Evolutionary conservation across 805 yeast species (phyloP).

Genomic region (Citeromyces matritensis): DNA sequence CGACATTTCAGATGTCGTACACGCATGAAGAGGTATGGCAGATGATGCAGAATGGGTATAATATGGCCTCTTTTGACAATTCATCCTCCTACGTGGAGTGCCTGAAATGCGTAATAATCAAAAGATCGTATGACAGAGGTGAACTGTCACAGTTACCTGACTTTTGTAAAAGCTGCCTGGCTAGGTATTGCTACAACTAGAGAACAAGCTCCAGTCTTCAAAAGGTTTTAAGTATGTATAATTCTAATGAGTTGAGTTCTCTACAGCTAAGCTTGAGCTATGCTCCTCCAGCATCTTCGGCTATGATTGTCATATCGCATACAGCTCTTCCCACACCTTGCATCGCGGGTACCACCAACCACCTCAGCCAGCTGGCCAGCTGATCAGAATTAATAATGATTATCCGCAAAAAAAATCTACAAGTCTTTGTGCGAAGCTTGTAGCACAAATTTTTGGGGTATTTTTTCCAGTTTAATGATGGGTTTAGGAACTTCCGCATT

Average conservation of each 20-base stretch:
- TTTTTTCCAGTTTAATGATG: constrained; percentile 8
- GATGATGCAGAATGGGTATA: constrained; percentile 37
- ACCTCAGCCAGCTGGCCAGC: too few relatives aligned
- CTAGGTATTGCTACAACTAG: constrained; percentile 21
- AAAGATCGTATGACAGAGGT: constrained; percentile 31
- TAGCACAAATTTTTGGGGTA: constrained; percentile 8
- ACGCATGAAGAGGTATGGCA: constrained; percentile 21
- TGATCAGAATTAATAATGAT: too few relatives aligned
- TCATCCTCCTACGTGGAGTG: constrained; percentile 19
- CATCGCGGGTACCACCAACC: too few relatives aligned
- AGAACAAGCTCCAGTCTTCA: background rate
- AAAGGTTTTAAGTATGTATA: constrained; percentile 1
- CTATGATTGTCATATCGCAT: too few relatives aligned
- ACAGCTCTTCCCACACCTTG: too few relatives aligned
- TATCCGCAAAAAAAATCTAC: too few relatives aligned
- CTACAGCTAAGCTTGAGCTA: too few relatives aligned
- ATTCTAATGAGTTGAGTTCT: too few relatives aligned
- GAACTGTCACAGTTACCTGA: constrained; percentile 25
- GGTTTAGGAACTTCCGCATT: constrained; percentile 3
- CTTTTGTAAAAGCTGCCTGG: background rate
- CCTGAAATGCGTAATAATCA: constrained; percentile 32
- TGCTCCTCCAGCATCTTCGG: too few relatives aligned
- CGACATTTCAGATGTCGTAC: constrained; percentile 44
- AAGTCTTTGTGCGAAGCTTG: too few relatives aligned
- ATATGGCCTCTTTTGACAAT: constrained; percentile 29